Conservation (phyloP, 2,329 filamentous ascomycete species). For the Claviceps pazoutovae region DNA sequence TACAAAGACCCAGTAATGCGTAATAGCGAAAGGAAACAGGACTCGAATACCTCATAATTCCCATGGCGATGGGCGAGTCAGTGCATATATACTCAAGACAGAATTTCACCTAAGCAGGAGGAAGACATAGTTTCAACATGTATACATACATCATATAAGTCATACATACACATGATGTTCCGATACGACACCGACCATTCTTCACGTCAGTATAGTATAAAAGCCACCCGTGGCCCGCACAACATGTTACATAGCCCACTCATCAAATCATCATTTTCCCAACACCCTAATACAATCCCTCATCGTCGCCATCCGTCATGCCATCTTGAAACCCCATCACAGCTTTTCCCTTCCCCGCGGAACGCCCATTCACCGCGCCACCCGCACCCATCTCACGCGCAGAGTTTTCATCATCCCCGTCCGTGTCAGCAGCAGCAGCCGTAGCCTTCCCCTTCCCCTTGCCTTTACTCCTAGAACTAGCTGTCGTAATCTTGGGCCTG, state of each 20-base stretch:
- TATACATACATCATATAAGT: no score
- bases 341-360: constrained; percentile 45
- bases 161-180: no score
- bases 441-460: constrained; percentile 25
- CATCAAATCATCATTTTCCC: background rate
- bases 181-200: no score
- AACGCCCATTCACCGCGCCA: constrained; percentile 15
- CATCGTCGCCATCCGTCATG: constrained; percentile 43
- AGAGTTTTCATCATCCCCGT: constrained; percentile 19
- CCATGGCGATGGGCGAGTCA: no score
- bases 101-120: no score
- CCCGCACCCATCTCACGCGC: constrained; percentile 15
- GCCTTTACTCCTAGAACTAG: constrained; percentile 23
- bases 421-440: constrained; percentile 12
- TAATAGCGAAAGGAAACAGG: background rate
- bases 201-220: no score
- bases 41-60: background rate
- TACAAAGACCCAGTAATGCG: background rate
- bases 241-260: background rate
- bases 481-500: constrained; percentile 8
- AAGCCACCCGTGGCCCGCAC: background rate
- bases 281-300: constrained; percentile 35
- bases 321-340: constrained; percentile 37
- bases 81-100: no score
- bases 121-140: no score